A percentile compares a stretch with the other conserved stretches of the same genome.
These are phyloP conservation scores for Tuber borchii DNA, from an alignment of 495 filamentous ascomycete genomes.

Conservation along the genomic window DNA sequence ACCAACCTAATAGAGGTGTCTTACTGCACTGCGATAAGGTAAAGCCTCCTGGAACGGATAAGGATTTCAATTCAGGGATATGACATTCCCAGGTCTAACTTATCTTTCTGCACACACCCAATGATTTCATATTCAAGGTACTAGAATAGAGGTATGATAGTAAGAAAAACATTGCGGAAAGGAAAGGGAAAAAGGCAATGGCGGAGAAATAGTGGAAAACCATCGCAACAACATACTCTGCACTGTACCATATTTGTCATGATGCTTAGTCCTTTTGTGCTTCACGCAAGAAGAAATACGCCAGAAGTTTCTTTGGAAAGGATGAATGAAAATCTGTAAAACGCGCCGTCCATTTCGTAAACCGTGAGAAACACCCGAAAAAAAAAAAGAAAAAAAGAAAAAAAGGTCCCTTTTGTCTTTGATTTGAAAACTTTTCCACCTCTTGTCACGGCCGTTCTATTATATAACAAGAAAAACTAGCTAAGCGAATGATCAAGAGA, in stretches of 20 bases:
- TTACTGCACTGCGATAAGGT: not conserved
- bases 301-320: not conserved
- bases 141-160: not conserved
- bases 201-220: not conserved
- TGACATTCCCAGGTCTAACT: not conserved
- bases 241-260: not conserved
- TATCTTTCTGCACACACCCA: not conserved
- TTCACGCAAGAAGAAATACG: not conserved
- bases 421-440: conserved; percentile 1
- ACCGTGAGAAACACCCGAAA: conserved; percentile 29
- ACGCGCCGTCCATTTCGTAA: conserved; percentile 31
- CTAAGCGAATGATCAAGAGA: conserved; percentile 9
- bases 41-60: not conserved
- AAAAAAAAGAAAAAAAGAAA: conserved; percentile 9
- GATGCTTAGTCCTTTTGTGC: not conserved
- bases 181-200: not conserved
- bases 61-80: not conserved
- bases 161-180: not conserved
- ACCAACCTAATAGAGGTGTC: not conserved
- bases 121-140: not conserved
- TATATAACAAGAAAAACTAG: conserved; percentile 22
- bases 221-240: not conserved
- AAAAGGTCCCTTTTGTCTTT: not conserved
- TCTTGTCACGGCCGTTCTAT: conserved; percentile 6
- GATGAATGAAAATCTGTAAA: conserved; percentile 11